phyloP scores from a whole-genome alignment of 768 basidiomycete genomes.

The Termitomyces eurrhizus region DNA sequence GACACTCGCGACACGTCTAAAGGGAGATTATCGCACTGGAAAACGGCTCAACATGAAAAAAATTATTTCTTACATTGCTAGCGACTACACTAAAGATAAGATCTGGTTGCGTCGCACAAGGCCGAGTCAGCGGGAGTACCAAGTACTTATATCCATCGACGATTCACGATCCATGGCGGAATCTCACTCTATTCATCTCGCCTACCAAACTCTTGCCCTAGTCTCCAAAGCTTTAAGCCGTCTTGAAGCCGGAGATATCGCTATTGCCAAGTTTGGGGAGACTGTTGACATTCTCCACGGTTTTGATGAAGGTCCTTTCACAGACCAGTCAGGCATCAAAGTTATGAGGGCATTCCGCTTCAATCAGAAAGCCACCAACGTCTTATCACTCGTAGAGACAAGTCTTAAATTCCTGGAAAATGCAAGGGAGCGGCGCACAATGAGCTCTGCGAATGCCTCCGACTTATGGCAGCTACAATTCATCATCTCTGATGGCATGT shows the following conservation, averaged over 20 bases:
- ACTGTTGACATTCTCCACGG: slow-evolving; percentile 83
- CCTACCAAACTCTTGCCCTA: slow-evolving; percentile 89
- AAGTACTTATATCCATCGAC: slow-evolving; percentile 90
- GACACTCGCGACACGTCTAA: slow-evolving; percentile 87
- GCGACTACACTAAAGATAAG: slow-evolving; percentile 99
- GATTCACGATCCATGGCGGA: slow-evolving; percentile 98
- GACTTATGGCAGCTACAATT: slow-evolving; percentile 98
- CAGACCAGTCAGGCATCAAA: slow-evolving; percentile 74
- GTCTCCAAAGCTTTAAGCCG: slow-evolving; percentile 88
- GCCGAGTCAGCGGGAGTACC: slow-evolving; percentile 93
- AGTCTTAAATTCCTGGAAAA: slow-evolving; percentile 71
- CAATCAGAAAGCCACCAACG: slow-evolving; percentile 85
- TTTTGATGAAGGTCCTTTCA: slow-evolving; percentile 78
- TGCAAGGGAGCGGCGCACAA: slow-evolving; percentile 65
- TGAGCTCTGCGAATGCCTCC: slow-evolving; percentile 58
- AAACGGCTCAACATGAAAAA: slow-evolving; percentile 99
- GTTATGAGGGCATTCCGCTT: slow-evolving; percentile 87
- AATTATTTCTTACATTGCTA: slow-evolving; percentile 96
- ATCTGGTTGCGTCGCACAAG: slow-evolving; percentile 96
- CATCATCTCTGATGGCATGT: slow-evolving; percentile 99
- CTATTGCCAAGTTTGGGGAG: slow-evolving; percentile 88
- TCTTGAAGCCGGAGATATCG: slow-evolving; percentile 94
- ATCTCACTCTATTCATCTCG: slow-evolving; percentile 86
- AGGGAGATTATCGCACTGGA: slow-evolving; percentile 96
- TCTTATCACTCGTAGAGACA: slow-evolving; percentile 75